These are phyloP conservation scores for Rhodotorula glutinis DNA, from an alignment of 1,284 basidiomycete genomes.

Conservation along the genomic window DNA sequence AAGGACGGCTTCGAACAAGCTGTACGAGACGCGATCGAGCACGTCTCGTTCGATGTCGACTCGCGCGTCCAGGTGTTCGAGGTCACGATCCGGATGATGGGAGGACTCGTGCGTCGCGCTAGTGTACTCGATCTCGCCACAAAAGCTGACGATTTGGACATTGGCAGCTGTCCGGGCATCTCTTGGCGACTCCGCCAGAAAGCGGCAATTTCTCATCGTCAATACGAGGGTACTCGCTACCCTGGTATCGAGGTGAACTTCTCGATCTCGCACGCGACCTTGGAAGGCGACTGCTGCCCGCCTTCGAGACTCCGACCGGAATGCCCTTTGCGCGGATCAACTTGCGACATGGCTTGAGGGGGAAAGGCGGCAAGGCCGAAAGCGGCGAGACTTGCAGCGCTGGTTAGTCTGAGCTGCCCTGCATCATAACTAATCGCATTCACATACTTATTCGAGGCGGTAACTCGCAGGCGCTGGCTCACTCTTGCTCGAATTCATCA, in stretches of 20 bases:
- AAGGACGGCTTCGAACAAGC: conserved; percentile 68
- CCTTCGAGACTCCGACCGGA: conserved; percentile 80
- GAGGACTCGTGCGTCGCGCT: conserved; percentile 59
- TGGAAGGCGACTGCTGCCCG: conserved; percentile 75
- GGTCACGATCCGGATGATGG: conserved; percentile 54
- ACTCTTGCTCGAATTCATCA: conserved; percentile 85
- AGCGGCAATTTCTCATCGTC: conserved; percentile 12
- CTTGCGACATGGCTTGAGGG: conserved; percentile 53
- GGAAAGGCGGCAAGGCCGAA: conserved; percentile 21
- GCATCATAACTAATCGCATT: not conserved
- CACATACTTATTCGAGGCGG: not conserved
- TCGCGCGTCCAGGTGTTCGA: conserved; percentile 74
- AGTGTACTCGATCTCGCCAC: not conserved
- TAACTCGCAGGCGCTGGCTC: conserved; percentile 88
- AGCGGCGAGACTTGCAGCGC: conserved; percentile 30
- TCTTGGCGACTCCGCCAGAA: conserved; percentile 57
- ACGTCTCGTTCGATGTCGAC: conserved; percentile 75
- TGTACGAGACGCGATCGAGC: conserved; percentile 67
- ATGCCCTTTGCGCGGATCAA: conserved; percentile 85
- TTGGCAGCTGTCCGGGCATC: conserved; percentile 66
- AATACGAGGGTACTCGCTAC: conserved; percentile 35
- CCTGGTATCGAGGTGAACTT: conserved; percentile 59
- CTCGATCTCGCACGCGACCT: conserved; percentile 77
- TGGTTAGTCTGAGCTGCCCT: conserved; percentile 3
- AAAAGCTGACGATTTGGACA: too few relatives aligned